Evolutionary conservation across 768 basidiomycete species (phyloP).

Genomic region (Clitopilus hobsonii): DNA sequence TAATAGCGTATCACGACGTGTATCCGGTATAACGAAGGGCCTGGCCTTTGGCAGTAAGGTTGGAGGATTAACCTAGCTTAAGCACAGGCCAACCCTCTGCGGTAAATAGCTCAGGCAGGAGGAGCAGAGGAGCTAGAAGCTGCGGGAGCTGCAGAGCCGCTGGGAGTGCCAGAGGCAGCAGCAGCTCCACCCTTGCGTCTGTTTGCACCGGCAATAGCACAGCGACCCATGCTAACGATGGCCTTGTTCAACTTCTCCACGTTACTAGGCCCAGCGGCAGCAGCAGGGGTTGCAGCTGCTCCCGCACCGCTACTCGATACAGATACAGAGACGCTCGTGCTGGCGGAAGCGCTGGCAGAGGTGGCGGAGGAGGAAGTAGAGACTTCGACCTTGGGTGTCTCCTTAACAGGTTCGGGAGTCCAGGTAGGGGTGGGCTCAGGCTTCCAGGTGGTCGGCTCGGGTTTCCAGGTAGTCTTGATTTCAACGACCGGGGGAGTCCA

Average conservation of each 20-base stretch:
- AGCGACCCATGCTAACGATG: background rate
- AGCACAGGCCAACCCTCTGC: background rate
- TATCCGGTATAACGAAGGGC: too few relatives aligned
- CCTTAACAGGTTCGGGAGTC: conserved; percentile 7
- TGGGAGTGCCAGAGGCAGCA: background rate
- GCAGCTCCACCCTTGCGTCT: background rate
- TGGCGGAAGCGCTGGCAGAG: background rate
- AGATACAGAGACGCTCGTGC: background rate
- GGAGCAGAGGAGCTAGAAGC: background rate
- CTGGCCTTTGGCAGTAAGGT: background rate
- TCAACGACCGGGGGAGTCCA: conserved; percentile 9
- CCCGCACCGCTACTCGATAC: background rate
- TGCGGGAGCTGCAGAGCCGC: background rate
- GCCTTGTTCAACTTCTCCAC: background rate
- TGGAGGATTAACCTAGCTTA: background rate
- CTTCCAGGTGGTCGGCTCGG: conserved; percentile 17
- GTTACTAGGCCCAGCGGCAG: background rate
- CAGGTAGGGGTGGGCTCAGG: conserved; percentile 24
- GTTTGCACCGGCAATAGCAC: background rate
- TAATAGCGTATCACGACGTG: too few relatives aligned
- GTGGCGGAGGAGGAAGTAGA: background rate
- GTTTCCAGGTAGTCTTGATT: conserved; percentile 8
- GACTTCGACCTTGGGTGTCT: background rate
- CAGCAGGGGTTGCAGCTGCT: background rate
- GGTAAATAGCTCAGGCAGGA: background rate